Evolutionary conservation across 2,329 filamentous ascomycete genomes (phyloP).

Genomic region (Corynespora cassiicola): DNA sequence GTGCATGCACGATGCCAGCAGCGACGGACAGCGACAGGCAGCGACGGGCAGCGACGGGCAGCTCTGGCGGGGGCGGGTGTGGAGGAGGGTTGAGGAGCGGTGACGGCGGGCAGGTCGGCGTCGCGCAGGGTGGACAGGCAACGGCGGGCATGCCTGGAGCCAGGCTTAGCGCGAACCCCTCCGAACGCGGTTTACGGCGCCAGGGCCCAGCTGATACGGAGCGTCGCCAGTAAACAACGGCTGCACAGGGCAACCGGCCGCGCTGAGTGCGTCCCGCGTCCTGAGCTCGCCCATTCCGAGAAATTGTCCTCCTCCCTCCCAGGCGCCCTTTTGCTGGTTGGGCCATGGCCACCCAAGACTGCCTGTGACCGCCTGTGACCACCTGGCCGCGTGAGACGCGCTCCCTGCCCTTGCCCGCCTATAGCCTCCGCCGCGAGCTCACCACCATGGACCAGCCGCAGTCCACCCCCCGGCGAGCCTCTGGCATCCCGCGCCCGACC

Average conservation of each 20-base stretch:
- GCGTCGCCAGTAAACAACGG: too few relatives aligned
- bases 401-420: conserved; percentile 13
- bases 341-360: conserved; percentile 3
- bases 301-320: conserved; percentile 9
- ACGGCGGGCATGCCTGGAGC: too few relatives aligned
- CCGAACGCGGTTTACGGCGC: too few relatives aligned
- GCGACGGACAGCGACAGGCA: too few relatives aligned
- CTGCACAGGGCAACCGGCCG: conserved; percentile 21
- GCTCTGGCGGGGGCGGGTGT: conserved; percentile 5
- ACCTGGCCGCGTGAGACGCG: conserved; percentile 10
- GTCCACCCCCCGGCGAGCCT: conserved; percentile 32
- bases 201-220: too few relatives aligned
- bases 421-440: conserved; percentile 26
- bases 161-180: too few relatives aligned
- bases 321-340: conserved; percentile 13
- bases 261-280: conserved; percentile 14
- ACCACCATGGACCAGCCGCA: conserved; percentile 41
- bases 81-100: conserved; percentile 2
- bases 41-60: conserved; percentile 17
- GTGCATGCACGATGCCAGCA: too few relatives aligned
- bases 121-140: too few relatives aligned
- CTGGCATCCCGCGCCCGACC: conserved; percentile 55
- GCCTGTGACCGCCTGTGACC: not conserved
- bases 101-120: not conserved
- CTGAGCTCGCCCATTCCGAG: conserved; percentile 12